These are phyloP conservation scores for Stereum hirsutum DNA, from an alignment of 1,284 basidiomycete species.

Conservation along the genomic window DNA sequence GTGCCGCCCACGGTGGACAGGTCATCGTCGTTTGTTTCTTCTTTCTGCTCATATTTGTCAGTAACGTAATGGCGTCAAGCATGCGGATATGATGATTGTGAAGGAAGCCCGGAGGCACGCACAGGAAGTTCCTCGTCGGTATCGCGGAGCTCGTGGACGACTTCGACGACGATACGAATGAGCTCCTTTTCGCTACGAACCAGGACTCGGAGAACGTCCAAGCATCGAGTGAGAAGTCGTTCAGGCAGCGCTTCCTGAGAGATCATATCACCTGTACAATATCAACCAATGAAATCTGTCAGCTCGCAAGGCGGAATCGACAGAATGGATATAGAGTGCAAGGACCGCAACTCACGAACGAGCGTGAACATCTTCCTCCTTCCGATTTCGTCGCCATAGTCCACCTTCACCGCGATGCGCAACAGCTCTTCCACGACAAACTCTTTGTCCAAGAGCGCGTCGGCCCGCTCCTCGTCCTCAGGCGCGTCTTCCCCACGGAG, in stretches of 20 bases:
- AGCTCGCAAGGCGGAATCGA: no score
- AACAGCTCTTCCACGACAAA: constrained; percentile 81
- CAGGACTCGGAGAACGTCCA: constrained; percentile 84
- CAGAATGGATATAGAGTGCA: background rate
- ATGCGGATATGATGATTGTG: background rate
- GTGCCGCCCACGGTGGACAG: no score
- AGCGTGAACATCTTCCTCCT: constrained; percentile 87
- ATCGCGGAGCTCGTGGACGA: constrained; percentile 82
- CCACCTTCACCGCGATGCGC: constrained; percentile 74
- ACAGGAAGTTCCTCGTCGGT: constrained; percentile 28
- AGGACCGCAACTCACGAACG: constrained; percentile 48
- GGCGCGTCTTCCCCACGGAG: constrained; percentile 11
- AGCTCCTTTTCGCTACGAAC: constrained; percentile 84
- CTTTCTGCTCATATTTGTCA: no score
- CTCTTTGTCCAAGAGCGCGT: constrained; percentile 53
- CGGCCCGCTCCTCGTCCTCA: constrained; percentile 23
- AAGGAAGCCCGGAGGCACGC: background rate
- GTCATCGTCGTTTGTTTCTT: background rate
- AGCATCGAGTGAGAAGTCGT: constrained; percentile 68
- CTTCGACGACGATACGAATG: constrained; percentile 90
- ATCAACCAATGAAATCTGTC: background rate
- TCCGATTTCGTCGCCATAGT: constrained; percentile 95
- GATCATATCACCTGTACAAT: constrained; percentile 69
- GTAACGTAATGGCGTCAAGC: no score
- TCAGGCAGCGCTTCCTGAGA: constrained; percentile 77